These are phyloP conservation scores for Globisporangium carolinianum DNA, from an alignment of 352 stramenopile genomes.

Conservation along the genomic window DNA sequence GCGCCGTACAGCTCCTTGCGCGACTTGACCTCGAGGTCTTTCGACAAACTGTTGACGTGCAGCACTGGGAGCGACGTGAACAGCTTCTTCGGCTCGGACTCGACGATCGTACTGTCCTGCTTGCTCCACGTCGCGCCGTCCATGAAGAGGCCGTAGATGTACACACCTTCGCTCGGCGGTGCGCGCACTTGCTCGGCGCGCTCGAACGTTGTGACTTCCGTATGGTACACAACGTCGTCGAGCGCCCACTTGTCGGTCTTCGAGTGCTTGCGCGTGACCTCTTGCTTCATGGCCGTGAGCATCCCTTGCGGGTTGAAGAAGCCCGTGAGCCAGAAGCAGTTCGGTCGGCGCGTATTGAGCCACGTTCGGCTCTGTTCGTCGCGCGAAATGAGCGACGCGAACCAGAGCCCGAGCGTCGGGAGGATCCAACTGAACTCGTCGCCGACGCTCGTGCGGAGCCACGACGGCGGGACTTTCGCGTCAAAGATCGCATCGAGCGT, in stretches of 20 bases:
- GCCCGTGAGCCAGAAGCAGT: constrained; percentile 96
- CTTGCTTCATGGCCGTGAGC: constrained; percentile 98
- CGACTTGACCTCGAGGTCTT: constrained; percentile 89
- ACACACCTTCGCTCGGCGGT: constrained; percentile 92
- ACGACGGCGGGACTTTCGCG: constrained; percentile 92
- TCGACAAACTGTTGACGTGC: constrained; percentile 94
- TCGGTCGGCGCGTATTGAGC: constrained; percentile 92
- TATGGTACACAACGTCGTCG: constrained; percentile 97
- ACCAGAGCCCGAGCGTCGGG: constrained; percentile 95
- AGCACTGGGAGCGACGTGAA: constrained; percentile 95
- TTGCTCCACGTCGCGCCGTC: constrained; percentile 96
- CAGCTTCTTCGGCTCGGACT: constrained; percentile 96
- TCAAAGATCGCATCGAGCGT: constrained; percentile 96
- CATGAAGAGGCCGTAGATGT: constrained; percentile 97
- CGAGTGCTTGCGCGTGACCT: constrained; percentile 95
- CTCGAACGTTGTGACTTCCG: constrained; percentile 94
- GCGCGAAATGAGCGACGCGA: constrained; percentile 92
- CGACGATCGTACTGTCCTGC: constrained; percentile 89
- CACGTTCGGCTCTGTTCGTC: constrained; percentile 95
- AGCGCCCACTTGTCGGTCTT: constrained; percentile 97
- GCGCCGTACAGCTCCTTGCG: constrained; percentile 91
- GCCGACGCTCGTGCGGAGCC: constrained; percentile 94
- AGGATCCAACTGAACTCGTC: constrained; percentile 98
- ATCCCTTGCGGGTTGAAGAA: constrained; percentile 99
- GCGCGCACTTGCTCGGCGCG: constrained; percentile 85